Base-by-base conservation (phyloP, 148 eudicot genomes). In the Cornus controversa region DNA sequence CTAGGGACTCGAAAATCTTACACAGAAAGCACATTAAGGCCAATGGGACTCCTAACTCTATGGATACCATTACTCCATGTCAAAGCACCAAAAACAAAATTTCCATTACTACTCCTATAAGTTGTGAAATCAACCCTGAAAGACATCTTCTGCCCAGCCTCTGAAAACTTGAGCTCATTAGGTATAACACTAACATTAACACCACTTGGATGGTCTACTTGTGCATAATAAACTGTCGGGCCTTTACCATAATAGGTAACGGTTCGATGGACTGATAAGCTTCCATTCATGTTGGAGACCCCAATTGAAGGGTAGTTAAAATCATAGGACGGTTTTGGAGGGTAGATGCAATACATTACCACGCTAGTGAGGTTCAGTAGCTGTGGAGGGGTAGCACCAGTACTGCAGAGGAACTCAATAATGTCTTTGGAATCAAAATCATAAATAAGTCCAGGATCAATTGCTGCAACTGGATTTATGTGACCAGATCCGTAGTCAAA, bases 261-360 rank as follows among this genome's bases (percentile, higher is more conserved):
- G 22, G 83, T 85, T 64, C 88, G 71, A 8, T 77, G 68, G 66
- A 85, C 83, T 6, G 88, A 82, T 57, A 77, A 14, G 37, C 36
- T 82, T 69, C 88, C 88, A 22, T 26, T 69, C 83, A 85, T 69
- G 68, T 80, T 80, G 74, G 74, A 80, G 29, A 85, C 81, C 36
- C 85, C 88, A 60, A 85, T 82, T n/a, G 88, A 82, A 40, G 88
- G 88, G 31, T 85, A 85, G 79, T 85, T 85, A 36, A 85, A 74
- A 26, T 80, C 69, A 37, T 82, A 82, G 9, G 85, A 31, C 27
- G 85, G 78, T 40, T 37, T 80, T 1, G 81, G 42, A 9, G 79
- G 71, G 50, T 67, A 70, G 70, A 74, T 85, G 82, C 88, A 82
- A 18, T 71, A 40, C 27, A 72, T 37, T 22, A 15, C 69, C 29